These are phyloP conservation scores for Fimicolochytrium jonesii DNA, from an alignment of 192 early-diverging fungal genomes.

Conservation along the genomic window DNA sequence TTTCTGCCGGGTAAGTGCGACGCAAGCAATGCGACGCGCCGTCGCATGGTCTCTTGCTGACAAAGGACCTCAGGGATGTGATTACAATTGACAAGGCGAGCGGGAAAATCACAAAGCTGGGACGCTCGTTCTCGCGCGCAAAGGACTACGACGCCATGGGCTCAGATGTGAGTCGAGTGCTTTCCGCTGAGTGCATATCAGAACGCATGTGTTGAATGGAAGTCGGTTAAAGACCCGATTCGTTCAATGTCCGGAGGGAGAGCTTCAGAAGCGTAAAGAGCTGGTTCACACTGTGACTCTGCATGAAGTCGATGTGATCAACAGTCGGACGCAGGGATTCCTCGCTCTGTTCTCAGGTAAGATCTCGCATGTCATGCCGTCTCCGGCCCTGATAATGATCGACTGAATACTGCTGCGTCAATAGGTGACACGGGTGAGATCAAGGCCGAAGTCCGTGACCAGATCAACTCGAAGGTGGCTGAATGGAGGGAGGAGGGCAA, in stretches of 20 bases:
- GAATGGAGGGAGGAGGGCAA: slow-evolving; percentile 99
- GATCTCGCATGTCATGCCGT: too few relatives aligned
- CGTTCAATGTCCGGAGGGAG: slow-evolving; percentile 98
- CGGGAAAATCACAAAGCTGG: slow-evolving; percentile 91
- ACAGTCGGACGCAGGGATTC: slow-evolving; percentile 95
- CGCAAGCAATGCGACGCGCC: background rate
- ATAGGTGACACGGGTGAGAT: slow-evolving; percentile 93
- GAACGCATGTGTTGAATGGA: too few relatives aligned
- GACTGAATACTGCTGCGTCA: background rate
- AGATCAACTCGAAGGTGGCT: slow-evolving; percentile 94
- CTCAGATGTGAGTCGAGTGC: slow-evolving; percentile 79
- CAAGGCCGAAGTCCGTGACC: slow-evolving; percentile 92
- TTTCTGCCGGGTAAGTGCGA: slow-evolving; percentile 73
- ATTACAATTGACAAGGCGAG: slow-evolving; percentile 98
- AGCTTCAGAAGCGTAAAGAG: slow-evolving; percentile 95
- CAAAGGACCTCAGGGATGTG: slow-evolving; percentile 64
- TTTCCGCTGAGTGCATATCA: too few relatives aligned
- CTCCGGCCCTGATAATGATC: background rate
- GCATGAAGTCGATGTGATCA: slow-evolving; percentile 99
- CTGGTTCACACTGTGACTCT: slow-evolving; percentile 97
- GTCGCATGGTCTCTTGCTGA: background rate
- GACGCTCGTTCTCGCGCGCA: slow-evolving; percentile 93
- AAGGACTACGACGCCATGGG: slow-evolving; percentile 98
- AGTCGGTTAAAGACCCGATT: slow-evolving; percentile 75
- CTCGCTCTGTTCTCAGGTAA: slow-evolving; percentile 90